Percentiles rank a stretch among this genome's conserved stretches.
These are phyloP conservation scores for Ormosia emarginata DNA, from an alignment of 306 rosid genomes.

Conservation along the genomic window DNA sequence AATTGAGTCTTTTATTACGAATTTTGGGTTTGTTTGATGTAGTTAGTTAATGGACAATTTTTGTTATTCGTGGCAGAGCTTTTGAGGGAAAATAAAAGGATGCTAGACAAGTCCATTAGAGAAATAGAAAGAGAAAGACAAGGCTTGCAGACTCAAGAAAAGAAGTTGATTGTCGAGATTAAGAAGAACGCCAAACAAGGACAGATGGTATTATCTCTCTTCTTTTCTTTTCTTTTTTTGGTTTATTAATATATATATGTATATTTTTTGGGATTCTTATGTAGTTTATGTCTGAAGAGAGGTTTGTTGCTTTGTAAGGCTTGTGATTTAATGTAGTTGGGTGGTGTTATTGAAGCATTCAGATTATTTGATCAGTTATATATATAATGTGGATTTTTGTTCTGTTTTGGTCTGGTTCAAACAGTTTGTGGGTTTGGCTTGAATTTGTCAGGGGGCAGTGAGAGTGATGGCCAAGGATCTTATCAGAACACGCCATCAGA, in stretches of 20 bases:
- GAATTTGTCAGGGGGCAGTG: conserved; percentile 64
- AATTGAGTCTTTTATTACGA: not conserved
- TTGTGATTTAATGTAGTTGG: not conserved
- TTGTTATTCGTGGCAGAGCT: conserved; percentile 50
- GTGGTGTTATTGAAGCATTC: not conserved
- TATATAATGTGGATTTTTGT: not conserved
- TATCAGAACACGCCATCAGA: conserved; percentile 86
- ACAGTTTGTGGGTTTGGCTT: conserved; percentile 7
- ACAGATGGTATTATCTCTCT: conserved; percentile 64
- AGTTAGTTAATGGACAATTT: not conserved
- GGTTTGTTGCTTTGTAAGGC: not conserved
- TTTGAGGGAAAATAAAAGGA: conserved; percentile 85
- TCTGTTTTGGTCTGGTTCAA: conserved; percentile 2
- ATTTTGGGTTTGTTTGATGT: not conserved
- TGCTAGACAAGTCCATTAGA: conserved; percentile 82
- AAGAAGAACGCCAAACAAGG: conserved; percentile 95
- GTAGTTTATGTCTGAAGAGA: not conserved
- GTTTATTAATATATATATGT: not conserved
- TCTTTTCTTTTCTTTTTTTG: not conserved
- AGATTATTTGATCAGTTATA: not conserved
- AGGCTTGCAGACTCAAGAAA: conserved; percentile 74
- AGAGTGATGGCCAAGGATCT: conserved; percentile 94
- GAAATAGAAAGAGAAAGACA: conserved; percentile 85
- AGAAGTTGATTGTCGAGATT: conserved; percentile 76
- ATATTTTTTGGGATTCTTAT: not conserved